A percentile compares a stretch with the other conserved stretches of the same genome.
Evolutionary conservation across 75 land plant genomes (phyloP).

Genomic region (Isoetes taiwanensis): DNA sequence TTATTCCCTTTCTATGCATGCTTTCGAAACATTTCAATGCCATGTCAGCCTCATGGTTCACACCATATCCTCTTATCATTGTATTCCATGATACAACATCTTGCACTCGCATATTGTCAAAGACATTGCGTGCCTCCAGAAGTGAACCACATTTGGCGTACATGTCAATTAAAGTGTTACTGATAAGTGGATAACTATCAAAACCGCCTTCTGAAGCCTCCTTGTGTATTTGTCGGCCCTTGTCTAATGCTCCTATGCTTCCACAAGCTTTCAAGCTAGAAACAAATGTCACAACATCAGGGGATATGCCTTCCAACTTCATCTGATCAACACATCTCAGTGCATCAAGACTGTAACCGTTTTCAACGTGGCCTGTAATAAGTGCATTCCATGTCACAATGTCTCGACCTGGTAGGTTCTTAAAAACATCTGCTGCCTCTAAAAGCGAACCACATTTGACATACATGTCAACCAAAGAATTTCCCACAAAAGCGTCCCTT

Average conservation of each 20-base stretch:
- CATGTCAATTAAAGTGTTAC: too few species aligned
- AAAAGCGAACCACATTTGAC: not conserved
- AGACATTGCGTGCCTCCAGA: too few species aligned
- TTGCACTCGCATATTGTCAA: too few species aligned
- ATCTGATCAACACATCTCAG: not conserved
- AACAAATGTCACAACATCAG: not conserved
- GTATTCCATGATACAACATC: too few species aligned
- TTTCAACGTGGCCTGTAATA: not conserved
- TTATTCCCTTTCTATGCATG: too few species aligned
- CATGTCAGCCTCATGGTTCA: too few species aligned
- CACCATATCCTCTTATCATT: too few species aligned
- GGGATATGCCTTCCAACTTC: not conserved
- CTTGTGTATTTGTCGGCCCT: too few species aligned
- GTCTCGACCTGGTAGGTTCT: not conserved
- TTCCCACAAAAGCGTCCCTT: not conserved
- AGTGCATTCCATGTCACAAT: not conserved
- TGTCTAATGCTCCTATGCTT: not conserved
- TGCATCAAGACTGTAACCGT: not conserved
- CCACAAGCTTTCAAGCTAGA: not conserved
- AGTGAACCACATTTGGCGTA: too few species aligned
- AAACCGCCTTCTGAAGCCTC: too few species aligned
- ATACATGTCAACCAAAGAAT: not conserved
- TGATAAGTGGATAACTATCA: too few species aligned
- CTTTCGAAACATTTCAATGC: too few species aligned
- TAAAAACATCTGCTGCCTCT: not conserved